These are phyloP conservation scores for Phlyctochytrium planicorne DNA, from an alignment of 192 early-diverging fungal species.

Conservation along the genomic window DNA sequence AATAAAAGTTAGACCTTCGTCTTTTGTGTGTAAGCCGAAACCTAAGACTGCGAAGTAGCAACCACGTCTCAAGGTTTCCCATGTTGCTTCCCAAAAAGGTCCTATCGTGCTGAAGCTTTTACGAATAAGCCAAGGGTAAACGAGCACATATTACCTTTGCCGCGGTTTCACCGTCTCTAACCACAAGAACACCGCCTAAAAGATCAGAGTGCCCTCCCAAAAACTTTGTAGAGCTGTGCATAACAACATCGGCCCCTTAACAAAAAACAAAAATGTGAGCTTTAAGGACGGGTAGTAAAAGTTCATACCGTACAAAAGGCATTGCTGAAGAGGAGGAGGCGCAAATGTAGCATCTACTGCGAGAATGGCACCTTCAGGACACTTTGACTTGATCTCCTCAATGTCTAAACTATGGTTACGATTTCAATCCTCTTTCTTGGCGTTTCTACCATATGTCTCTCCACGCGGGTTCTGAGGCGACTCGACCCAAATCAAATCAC, in stretches of 20 bases:
- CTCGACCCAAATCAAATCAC: slow-evolving; percentile 64
- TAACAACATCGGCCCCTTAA: slow-evolving; percentile 61
- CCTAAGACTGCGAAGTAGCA: slow-evolving; percentile 55
- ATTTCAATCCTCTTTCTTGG: background rate
- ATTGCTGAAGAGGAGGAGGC: slow-evolving; percentile 66
- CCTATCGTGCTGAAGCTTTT: slow-evolving; percentile 46
- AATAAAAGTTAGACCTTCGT: background rate
- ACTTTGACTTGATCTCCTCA: slow-evolving; percentile 16
- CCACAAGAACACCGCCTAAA: slow-evolving; percentile 63
- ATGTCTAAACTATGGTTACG: slow-evolving; percentile 35
- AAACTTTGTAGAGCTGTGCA: slow-evolving; percentile 75
- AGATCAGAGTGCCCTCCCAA: slow-evolving; percentile 71
- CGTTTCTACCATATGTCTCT: slow-evolving; percentile 39
- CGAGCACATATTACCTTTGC: slow-evolving; percentile 11
- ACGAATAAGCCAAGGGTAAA: slow-evolving; percentile 1
- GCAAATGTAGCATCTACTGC: slow-evolving; percentile 71
- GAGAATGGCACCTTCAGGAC: slow-evolving; percentile 49
- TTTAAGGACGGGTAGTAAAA: background rate
- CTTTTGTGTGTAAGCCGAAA: slow-evolving; percentile 26
- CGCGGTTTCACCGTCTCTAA: slow-evolving; percentile 37
- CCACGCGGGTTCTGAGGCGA: slow-evolving; percentile 63
- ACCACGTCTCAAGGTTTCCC: slow-evolving; percentile 68
- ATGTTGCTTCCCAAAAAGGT: slow-evolving; percentile 51
- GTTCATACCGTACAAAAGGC: slow-evolving; percentile 38
- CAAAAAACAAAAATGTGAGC: background rate